Evolutionary conservation across 192 early-diverging fungal genomes (phyloP), one percentile per base, ranked within the genome.

Genomic region (Podila minutissima): DNA sequence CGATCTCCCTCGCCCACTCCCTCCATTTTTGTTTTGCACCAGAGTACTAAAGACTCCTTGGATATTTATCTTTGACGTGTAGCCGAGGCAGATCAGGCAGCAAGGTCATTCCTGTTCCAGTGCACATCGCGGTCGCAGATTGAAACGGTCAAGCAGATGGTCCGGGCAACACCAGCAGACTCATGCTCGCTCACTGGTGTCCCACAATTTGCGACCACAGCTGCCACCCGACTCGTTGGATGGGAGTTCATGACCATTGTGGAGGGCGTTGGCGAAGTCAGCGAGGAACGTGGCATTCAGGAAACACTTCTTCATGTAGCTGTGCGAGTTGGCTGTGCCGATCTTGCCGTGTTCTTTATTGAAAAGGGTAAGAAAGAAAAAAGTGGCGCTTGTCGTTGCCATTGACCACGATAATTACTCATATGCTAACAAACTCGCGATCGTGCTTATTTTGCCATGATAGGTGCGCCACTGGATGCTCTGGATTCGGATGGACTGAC

Each of bases 241-340:
- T 84, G 83, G 83, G 77, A 84, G 61, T 84, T 72, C 31, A 75
- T 73, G 74, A 71, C 73, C 0, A 69, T 62, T 46, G 71, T 71
- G 26, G 77, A 82, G 38, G 83, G 75, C 55, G 73, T 81, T 32
- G 75, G 74, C 24, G 73, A 82, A 35, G 70, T 84, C 62, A 84
- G 83, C 31, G 74, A 75, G 26, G 74, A 82, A 53, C 62, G 35
- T 22, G 83, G 83, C 37, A 55, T 82, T 28, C 75, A 84, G 35
- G 83, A 82, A 59, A 84, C 83, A 5, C 49, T 84, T 9, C 29
- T 84, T 17, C 83, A 84, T 63, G 83, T 84, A 0, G 83, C 83
- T 41, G 70, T 84, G 0, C 72, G 78, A 5, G 70, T 75, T 50
- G 77, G 83, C 31, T 84, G 72, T 29, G n/a, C 75, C 6, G 77